Conservation (phyloP, 2,329 filamentous ascomycete genomes). For the Mycosphaerella sp. region DNA sequence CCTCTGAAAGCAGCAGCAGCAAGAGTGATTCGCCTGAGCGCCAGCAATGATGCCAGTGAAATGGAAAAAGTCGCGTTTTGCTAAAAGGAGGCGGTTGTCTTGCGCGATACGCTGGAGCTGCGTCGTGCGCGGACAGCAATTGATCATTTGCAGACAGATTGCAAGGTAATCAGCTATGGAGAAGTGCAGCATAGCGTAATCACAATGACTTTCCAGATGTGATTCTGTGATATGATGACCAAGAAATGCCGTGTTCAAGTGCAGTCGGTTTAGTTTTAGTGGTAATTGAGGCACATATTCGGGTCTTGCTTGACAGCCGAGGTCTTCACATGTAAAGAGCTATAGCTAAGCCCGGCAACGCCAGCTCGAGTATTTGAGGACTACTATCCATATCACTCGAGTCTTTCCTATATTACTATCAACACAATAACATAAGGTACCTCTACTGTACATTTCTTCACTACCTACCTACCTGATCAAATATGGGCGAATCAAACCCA, state of each 20-base stretch:
- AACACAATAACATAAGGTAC: neutral
- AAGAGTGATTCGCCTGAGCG: neutral
- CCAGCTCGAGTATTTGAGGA: neutral
- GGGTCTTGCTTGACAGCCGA: neutral
- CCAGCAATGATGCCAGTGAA: neutral
- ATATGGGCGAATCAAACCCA: conserved; percentile 32
- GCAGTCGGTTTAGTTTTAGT: neutral
- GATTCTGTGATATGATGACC: neutral
- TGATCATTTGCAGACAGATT: neutral
- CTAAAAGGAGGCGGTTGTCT: neutral
- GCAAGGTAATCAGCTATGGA: neutral
- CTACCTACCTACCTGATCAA: neutral
- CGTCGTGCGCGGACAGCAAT: neutral
- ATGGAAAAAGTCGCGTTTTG: neutral
- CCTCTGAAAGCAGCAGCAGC: neutral
- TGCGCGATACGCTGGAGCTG: neutral
- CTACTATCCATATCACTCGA: neutral
- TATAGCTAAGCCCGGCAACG: neutral
- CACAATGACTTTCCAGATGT: neutral
- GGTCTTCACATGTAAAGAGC: neutral
- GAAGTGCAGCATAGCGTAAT: neutral
- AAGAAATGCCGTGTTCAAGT: conserved; percentile 3
- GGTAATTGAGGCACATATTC: neutral
- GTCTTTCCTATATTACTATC: neutral
- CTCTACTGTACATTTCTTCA: neutral